Evolutionary conservation across 495 filamentous ascomycete species (phyloP).

Genomic region (Arthonia radiata): DNA sequence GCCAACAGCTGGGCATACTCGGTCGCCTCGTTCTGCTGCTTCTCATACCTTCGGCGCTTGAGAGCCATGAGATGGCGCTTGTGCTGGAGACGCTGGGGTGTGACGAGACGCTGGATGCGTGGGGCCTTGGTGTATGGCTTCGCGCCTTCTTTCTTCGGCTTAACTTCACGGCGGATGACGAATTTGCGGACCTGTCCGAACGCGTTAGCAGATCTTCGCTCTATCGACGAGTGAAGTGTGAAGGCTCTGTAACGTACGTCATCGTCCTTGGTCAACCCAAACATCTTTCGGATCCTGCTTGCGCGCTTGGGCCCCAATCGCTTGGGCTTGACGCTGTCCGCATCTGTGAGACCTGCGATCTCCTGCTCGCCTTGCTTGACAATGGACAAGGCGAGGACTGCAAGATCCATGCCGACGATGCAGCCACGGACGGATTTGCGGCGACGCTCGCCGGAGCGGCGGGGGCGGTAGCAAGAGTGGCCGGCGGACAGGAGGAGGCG

Average conservation of each 20-base stretch:
- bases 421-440: slow-evolving; percentile 93
- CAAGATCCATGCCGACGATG: slow-evolving; percentile 86
- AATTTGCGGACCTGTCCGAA: slow-evolving; percentile 67
- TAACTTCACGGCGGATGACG: slow-evolving; percentile 94
- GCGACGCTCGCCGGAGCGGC: slow-evolving; percentile 94
- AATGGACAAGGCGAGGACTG: slow-evolving; percentile 75
- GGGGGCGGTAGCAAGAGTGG: slow-evolving; percentile 92
- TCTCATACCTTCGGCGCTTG: slow-evolving; percentile 88
- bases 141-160: slow-evolving; percentile 88
- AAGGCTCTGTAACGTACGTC: slow-evolving; percentile 56
- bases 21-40: slow-evolving; percentile 92
- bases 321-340: slow-evolving; percentile 91
- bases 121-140: slow-evolving; percentile 97
- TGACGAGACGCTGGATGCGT: slow-evolving; percentile 96
- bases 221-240: slow-evolving; percentile 19
- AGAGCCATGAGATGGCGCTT: slow-evolving; percentile 92
- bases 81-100: slow-evolving; percentile 98
- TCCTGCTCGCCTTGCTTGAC: slow-evolving; percentile 93
- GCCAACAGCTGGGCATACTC: slow-evolving; percentile 86
- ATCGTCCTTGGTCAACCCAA: slow-evolving; percentile 97
- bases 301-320: slow-evolving; percentile 95
- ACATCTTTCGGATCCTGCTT: slow-evolving; percentile 97
- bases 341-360: slow-evolving; percentile 87
- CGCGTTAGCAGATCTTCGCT: slow-evolving; percentile 7
- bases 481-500: slow-evolving; percentile 78